These are phyloP conservation scores for Pseudomassariella vexata DNA, from an alignment of 2,329 filamentous ascomycete species.

Conservation along the genomic window DNA sequence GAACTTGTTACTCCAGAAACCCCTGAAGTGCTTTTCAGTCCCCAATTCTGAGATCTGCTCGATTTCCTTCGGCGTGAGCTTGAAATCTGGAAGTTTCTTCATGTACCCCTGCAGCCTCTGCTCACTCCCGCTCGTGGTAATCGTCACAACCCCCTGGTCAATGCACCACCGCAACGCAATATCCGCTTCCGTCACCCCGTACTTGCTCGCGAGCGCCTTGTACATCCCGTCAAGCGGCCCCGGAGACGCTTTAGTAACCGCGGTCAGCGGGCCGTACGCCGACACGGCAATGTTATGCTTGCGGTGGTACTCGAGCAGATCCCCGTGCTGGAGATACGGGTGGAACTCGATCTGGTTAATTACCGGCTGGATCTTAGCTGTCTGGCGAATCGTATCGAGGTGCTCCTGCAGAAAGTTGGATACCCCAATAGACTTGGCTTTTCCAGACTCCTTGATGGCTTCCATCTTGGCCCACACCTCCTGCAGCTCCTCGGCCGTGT, in stretches of 20 bases:
- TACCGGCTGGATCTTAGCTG: conserved; percentile 57
- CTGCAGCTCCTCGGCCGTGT: conserved; percentile 47
- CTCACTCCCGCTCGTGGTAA: conserved; percentile 56
- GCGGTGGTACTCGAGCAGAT: conserved; percentile 51
- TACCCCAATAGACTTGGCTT: conserved; percentile 66
- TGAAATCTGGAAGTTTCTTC: conserved; percentile 44
- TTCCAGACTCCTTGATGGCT: conserved; percentile 60
- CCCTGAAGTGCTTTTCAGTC: conserved; percentile 54
- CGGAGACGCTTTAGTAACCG: conserved; percentile 34
- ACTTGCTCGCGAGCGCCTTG: conserved; percentile 47
- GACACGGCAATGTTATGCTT: conserved; percentile 50
- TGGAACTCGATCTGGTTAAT: conserved; percentile 81
- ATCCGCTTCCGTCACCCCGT: conserved; percentile 49
- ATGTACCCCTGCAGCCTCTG: conserved; percentile 52
- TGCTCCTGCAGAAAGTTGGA: conserved; percentile 63
- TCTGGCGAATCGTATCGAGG: conserved; percentile 49
- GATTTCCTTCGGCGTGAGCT: conserved; percentile 54
- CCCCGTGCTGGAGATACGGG: conserved; percentile 64
- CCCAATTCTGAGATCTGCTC: conserved; percentile 50
- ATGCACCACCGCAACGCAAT: conserved; percentile 55
- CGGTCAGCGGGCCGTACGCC: conserved; percentile 50
- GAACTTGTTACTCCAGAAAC: conserved; percentile 52
- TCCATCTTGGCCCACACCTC: conserved; percentile 54
- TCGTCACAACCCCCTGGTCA: conserved; percentile 51
- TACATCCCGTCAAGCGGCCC: conserved; percentile 51